Conservation (phyloP, 768 basidiomycete genomes). For the Phaeotremella skinneri region DNA sequence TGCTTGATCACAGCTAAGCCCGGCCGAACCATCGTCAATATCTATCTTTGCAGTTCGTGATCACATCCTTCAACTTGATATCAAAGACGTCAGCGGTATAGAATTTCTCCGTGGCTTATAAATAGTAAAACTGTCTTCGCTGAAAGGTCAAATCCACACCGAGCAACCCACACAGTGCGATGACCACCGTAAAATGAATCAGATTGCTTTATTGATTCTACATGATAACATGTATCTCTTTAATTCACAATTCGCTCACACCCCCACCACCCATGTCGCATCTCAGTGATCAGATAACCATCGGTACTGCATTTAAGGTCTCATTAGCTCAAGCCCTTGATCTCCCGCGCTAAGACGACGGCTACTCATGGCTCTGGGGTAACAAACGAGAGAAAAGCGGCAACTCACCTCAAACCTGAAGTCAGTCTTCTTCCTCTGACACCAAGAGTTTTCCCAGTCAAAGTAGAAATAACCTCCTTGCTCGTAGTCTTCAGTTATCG, state of each 20-base stretch:
- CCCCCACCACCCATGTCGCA: background rate
- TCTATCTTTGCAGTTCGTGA: too few relatives aligned
- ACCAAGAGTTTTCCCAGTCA: constrained; percentile 99
- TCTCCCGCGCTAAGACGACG: background rate
- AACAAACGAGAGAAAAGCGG: background rate
- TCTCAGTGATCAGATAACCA: constrained; percentile 84
- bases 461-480: constrained; percentile 99
- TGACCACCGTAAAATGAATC: too few relatives aligned
- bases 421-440: constrained; percentile 94
- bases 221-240: background rate
- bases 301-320: constrained; percentile 68
- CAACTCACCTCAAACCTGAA: constrained; percentile 65
- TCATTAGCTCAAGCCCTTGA: constrained; percentile 9
- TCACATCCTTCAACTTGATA: too few relatives aligned
- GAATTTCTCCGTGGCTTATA: too few relatives aligned
- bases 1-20: too few relatives aligned
- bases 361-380: background rate
- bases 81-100: too few relatives aligned
- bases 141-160: too few relatives aligned
- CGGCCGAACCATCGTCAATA: too few relatives aligned
- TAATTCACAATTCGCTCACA: background rate
- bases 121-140: too few relatives aligned
- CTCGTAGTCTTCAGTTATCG: constrained; percentile 98
- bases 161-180: too few relatives aligned
- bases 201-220: too few relatives aligned